phyloP scores from a whole-genome alignment of 305 asterid species.

The Fraxinus floribunda region DNA sequence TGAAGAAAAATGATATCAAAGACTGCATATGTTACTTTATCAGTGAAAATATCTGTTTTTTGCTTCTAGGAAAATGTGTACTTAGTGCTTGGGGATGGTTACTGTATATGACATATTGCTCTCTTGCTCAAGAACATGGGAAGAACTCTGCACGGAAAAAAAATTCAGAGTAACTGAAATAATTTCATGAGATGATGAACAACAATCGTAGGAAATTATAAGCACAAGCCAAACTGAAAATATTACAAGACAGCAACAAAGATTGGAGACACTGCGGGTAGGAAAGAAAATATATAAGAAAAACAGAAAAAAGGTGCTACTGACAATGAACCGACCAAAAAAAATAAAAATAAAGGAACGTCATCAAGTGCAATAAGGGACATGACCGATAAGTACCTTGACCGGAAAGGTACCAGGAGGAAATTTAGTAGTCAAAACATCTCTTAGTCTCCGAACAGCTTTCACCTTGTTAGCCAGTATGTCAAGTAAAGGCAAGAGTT shows the following conservation, averaged over 20 bases:
- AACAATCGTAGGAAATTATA: not conserved
- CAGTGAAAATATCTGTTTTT: not conserved
- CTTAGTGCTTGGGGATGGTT: not conserved
- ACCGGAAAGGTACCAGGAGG: slow-evolving; percentile 94
- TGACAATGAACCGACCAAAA: slow-evolving; percentile 15
- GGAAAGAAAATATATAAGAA: not conserved
- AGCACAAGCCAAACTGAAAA: slow-evolving; percentile 1
- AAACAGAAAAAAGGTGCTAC: slow-evolving; percentile 15
- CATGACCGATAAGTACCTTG: slow-evolving; percentile 56
- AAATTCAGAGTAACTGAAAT: not conserved
- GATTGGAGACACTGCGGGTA: not conserved
- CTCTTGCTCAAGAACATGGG: not conserved
- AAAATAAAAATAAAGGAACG: slow-evolving; percentile 6
- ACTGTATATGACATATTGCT: not conserved
- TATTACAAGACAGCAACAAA: not conserved
- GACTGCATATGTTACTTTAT: not conserved
- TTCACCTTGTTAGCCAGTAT: slow-evolving; percentile 96
- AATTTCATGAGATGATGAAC: slow-evolving; percentile 13
- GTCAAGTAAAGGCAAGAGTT: slow-evolving; percentile 92
- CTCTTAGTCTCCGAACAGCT: slow-evolving; percentile 89
- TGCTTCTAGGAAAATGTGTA: not conserved
- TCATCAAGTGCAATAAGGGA: slow-evolving; percentile 7
- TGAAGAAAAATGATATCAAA: not conserved
- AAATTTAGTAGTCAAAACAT: slow-evolving; percentile 91
- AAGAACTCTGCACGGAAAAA: not conserved